phyloP scores from a whole-genome alignment of 1,284 basidiomycete species.

The Meira miltonrushii region DNA sequence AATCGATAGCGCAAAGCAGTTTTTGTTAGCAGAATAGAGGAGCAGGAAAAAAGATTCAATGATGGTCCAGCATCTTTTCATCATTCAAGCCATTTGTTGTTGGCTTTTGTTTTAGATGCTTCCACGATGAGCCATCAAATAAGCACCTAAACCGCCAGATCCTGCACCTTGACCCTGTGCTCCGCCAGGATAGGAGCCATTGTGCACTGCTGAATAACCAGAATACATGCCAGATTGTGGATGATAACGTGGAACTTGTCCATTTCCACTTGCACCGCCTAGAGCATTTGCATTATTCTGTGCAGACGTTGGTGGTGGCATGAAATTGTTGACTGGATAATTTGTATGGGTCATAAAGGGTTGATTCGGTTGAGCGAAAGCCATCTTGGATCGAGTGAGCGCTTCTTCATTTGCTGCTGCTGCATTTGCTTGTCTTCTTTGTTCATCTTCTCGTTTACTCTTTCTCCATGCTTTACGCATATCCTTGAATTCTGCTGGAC shows the following conservation, averaged over 20 bases:
- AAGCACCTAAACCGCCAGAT: conserved; percentile 24
- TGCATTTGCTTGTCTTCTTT: conserved; percentile 22
- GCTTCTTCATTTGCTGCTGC: neutral
- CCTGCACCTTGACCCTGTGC: conserved; percentile 12
- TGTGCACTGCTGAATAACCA: conserved; percentile 6
- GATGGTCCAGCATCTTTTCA: neutral
- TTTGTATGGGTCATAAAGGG: conserved; percentile 3
- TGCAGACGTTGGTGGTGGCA: neutral
- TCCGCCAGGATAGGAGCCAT: conserved; percentile 2
- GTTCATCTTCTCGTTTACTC: conserved; percentile 71
- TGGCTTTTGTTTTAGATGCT: conserved; percentile 18
- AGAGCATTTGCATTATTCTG: neutral
- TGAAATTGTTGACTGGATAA: neutral
- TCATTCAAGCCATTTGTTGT: neutral
- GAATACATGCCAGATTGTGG: conserved; percentile 4
- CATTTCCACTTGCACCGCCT: neutral
- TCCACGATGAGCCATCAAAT: conserved; percentile 33
- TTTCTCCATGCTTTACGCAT: conserved; percentile 91
- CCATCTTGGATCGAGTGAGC: conserved; percentile 8
- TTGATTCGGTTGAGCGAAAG: conserved; percentile 1
- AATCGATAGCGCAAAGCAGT: no score
- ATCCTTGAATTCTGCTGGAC: conserved; percentile 90
- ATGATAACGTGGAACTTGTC: conserved; percentile 9
- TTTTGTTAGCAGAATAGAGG: no score
- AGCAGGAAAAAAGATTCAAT: no score